These are phyloP conservation scores for Apodospora peruviana DNA, from an alignment of 495 filamentous ascomycete species.

Conservation along the genomic window DNA sequence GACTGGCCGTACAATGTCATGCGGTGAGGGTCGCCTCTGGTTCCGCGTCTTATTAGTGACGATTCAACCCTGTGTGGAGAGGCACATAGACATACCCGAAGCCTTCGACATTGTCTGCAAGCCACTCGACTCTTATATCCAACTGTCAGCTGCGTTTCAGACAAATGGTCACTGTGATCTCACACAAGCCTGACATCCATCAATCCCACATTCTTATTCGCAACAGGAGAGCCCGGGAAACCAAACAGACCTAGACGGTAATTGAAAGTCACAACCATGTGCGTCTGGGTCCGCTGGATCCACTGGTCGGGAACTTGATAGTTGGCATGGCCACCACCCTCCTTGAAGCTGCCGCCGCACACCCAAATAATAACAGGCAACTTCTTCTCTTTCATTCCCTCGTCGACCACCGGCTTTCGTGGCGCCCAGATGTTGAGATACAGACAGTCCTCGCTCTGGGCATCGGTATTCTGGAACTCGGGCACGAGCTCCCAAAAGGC, in stretches of 20 bases:
- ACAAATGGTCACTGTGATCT: background rate
- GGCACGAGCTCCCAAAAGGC: constrained; percentile 13
- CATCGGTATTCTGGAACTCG: constrained; percentile 8
- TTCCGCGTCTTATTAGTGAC: constrained; percentile 19
- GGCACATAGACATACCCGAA: constrained; percentile 42
- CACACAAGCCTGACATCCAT: constrained; percentile 46
- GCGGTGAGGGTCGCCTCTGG: constrained; percentile 28
- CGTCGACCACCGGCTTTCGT: constrained; percentile 15
- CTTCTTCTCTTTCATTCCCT: constrained; percentile 16
- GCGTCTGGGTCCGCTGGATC: constrained; percentile 31
- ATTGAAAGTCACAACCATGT: constrained; percentile 25
- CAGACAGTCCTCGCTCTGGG: constrained; percentile 31
- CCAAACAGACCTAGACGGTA: constrained; percentile 34
- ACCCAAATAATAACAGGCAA: constrained; percentile 28
- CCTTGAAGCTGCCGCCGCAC: constrained; percentile 12
- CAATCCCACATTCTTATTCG: constrained; percentile 40
- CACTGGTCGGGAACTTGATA: constrained; percentile 25
- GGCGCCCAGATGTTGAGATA: constrained; percentile 33
- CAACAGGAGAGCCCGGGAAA: constrained; percentile 25
- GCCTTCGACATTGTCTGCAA: constrained; percentile 45
- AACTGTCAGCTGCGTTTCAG: too few relatives aligned
- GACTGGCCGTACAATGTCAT: constrained; percentile 46
- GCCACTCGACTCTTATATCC: constrained; percentile 34
- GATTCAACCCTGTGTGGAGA: background rate
- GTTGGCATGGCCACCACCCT: constrained; percentile 11